Evolutionary conservation across 495 filamentous ascomycete species (phyloP).

Genomic region (Xylaria venustula): DNA sequence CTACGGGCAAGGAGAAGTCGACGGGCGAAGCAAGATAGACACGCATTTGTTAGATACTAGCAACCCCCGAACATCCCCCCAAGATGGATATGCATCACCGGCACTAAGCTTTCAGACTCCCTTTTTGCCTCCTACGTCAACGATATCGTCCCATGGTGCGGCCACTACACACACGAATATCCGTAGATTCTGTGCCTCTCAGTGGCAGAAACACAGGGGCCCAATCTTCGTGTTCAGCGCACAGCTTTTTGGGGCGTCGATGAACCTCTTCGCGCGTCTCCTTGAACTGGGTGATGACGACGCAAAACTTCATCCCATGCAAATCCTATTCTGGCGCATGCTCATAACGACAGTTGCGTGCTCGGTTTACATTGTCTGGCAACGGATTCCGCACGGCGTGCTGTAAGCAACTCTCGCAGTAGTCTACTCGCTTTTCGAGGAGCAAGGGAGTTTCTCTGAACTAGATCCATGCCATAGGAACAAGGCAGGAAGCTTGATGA

Average conservation of each 20-base stretch:
- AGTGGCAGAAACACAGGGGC: slow-evolving; percentile 62
- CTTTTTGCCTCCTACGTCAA: background rate
- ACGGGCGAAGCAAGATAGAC: background rate
- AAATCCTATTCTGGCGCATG: slow-evolving; percentile 87
- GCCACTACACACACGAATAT: background rate
- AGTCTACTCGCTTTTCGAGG: background rate
- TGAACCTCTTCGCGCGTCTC: slow-evolving; percentile 82
- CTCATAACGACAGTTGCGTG: slow-evolving; percentile 67
- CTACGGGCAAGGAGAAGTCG: background rate
- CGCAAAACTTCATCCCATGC: slow-evolving; percentile 74
- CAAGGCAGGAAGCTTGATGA: too few species aligned
- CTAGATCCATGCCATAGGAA: too few species aligned
- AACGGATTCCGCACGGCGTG: slow-evolving; percentile 63
- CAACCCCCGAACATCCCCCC: background rate
- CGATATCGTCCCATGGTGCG: background rate
- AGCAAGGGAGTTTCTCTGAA: too few species aligned
- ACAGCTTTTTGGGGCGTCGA: slow-evolving; percentile 82
- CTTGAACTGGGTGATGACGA: slow-evolving; percentile 64
- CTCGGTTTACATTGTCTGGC: slow-evolving; percentile 73
- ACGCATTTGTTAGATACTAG: background rate
- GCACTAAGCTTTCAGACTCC: background rate
- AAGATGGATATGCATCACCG: background rate
- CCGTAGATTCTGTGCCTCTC: slow-evolving; percentile 15
- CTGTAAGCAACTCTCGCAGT: slow-evolving; percentile 29
- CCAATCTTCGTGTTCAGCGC: slow-evolving; percentile 70